Evolutionary conservation across 768 basidiomycete species (phyloP).

Genomic region (Xerocomellus amylosporus): DNA sequence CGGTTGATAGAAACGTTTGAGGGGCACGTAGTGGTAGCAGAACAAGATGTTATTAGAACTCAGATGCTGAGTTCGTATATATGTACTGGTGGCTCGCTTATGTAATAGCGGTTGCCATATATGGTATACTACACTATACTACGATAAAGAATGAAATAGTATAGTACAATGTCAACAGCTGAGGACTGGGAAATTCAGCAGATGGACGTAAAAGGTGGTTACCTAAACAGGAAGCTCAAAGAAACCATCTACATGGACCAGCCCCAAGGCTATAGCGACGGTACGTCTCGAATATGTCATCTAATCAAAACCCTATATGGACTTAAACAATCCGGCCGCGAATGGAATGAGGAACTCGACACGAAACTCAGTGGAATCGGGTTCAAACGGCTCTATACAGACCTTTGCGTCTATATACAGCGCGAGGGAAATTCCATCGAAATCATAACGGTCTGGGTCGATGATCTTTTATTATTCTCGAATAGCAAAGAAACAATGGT

Average conservation of each 20-base stretch:
- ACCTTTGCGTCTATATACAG: neutral
- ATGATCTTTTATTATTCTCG: neutral
- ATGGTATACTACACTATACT: too few relatives aligned
- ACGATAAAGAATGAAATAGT: too few relatives aligned
- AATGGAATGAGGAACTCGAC: neutral
- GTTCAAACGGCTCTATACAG: neutral
- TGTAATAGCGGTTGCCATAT: too few relatives aligned
- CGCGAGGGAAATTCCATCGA: neutral
- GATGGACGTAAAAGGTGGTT: neutral
- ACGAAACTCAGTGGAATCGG: neutral
- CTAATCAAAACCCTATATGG: neutral
- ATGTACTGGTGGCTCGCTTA: too few relatives aligned
- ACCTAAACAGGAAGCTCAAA: neutral
- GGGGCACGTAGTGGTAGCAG: too few relatives aligned
- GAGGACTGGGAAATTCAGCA: conserved; percentile 1
- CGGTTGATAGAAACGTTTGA: too few relatives aligned
- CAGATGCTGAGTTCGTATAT: too few relatives aligned
- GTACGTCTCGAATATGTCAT: neutral
- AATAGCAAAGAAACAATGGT: neutral
- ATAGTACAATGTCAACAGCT: too few relatives aligned
- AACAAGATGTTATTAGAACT: too few relatives aligned
- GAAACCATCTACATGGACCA: neutral
- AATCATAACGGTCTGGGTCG: neutral
- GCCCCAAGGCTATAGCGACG: neutral
- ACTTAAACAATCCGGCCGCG: neutral